Percentiles rank a stretch among this genome's conserved stretches.
phyloP scores from a whole-genome alignment of 2,329 filamentous ascomycete species.

The Aspergillus eucalypticola region DNA sequence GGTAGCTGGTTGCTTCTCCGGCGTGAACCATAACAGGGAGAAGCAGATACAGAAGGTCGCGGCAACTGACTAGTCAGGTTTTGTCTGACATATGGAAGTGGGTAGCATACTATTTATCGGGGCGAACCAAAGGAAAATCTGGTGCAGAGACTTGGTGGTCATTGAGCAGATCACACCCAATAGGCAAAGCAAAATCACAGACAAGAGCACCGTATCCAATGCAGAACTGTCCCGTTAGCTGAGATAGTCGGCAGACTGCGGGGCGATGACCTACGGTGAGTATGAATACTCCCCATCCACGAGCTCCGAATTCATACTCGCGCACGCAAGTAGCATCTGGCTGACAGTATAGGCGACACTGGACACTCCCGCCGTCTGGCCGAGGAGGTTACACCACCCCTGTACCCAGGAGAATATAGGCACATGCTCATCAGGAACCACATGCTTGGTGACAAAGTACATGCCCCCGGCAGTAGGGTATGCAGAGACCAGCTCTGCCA shows the following conservation, averaged over 20 bases:
- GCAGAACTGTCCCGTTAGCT: constrained; percentile 48
- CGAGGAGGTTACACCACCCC: constrained; percentile 67
- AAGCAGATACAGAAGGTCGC: constrained; percentile 63
- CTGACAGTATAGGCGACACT: constrained; percentile 64
- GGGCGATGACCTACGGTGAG: constrained; percentile 52
- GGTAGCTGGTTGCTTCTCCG: constrained; percentile 58
- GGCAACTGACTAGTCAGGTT: too few species aligned
- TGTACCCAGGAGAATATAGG: constrained; percentile 66
- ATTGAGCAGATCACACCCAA: constrained; percentile 64
- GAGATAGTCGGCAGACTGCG: background rate
- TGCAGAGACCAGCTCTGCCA: constrained; percentile 66
- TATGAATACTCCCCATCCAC: constrained; percentile 55
- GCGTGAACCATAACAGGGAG: constrained; percentile 58
- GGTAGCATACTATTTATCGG: constrained; percentile 67
- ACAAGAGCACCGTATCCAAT: constrained; percentile 59
- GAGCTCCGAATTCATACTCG: constrained; percentile 61
- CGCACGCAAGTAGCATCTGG: constrained; percentile 64
- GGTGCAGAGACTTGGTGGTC: constrained; percentile 60
- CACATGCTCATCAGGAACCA: constrained; percentile 62
- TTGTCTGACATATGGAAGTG: too few species aligned
- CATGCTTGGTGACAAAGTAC: constrained; percentile 68
- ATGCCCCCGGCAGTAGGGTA: constrained; percentile 68
- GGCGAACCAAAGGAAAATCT: constrained; percentile 65
- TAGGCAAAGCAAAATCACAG: constrained; percentile 56
- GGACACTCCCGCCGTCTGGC: constrained; percentile 64